Conservation (phyloP, 176 grass and related monocot genomes). For the Hordeum marinum region DNA sequence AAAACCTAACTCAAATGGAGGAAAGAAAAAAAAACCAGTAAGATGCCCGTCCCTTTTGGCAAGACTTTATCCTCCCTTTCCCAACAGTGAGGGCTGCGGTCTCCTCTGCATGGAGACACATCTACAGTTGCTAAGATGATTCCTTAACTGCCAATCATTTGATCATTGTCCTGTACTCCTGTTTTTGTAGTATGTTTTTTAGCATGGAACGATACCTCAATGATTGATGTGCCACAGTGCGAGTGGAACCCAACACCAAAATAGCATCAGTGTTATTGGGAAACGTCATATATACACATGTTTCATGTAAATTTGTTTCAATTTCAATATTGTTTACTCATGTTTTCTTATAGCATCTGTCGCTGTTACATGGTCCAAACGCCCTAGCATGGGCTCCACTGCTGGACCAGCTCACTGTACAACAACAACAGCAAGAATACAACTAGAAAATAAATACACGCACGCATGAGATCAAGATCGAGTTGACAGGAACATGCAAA, state of each 20-base stretch:
- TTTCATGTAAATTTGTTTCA: background rate
- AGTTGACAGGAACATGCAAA: conserved; percentile 18
- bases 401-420: conserved; percentile 7
- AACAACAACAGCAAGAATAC: conserved; percentile 21
- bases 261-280: background rate
- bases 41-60: background rate
- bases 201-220: background rate
- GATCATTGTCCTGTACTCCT: background rate
- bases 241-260: background rate
- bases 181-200: background rate
- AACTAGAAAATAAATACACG: background rate
- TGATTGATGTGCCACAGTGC: background rate
- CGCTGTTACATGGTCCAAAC: background rate
- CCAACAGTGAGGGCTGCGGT: background rate
- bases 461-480: conserved; percentile 9
- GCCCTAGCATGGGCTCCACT: background rate
- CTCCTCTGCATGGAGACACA: background rate
- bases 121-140: background rate
- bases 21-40: background rate
- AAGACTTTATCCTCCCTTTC: conserved; percentile 4
- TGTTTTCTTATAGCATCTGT: background rate
- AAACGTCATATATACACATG: background rate
- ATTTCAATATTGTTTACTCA: background rate
- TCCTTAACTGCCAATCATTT: background rate
- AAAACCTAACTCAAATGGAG: background rate